Base-by-base conservation (phyloP, 495 filamentous ascomycete species). In the Aspergillus bridgeri region DNA sequence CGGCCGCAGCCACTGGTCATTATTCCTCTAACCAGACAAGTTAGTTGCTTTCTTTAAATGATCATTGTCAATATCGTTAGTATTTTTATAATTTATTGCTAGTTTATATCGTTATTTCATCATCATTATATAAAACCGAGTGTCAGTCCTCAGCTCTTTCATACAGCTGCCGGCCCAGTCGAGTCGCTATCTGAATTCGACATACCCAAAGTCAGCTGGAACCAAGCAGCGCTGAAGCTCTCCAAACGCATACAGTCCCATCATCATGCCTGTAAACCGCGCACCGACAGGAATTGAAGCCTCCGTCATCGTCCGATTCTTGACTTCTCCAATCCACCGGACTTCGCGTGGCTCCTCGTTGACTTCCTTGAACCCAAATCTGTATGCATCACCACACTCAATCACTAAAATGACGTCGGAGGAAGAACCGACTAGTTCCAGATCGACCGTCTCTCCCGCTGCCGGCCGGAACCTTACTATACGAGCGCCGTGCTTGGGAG, bases 161-260 rank as follows among this genome's bases (percentile, higher is more conserved):
- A n/a, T n/a, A n/a, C n/a, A n/a, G n/a, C n/a, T n/a, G n/a, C n/a
- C n/a, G n/a, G n/a, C n/a, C n/a, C n/a, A n/a, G n/a, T n/a, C n/a
- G n/a, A n/a, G n/a, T n/a, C n/a, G n/a, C 51, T 18, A 61, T 57
- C 44, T 23, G 46, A 71, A 60, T n/a, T 60, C 58, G 8, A 64
- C 72, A 64, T 75, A 73, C 20, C 53, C 54, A 61, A 79, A 78
- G 49, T 78, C 77, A 2, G 75, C 77, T 7, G 77, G 73, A 18
- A 53, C 60, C 42, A 73, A 57, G 42, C 69, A 72, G n/a, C 64
- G 55, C 38, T 78, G 72, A 0, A 66, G 59, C 38, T 76, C 71
- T 13, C 74, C 75, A 66, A 75, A 75, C n/a, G 71, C 59, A 63
- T 79, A 79, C 19, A 78, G 11, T 0, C 77, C 75, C 33, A 77